Percentiles rank a stretch among this genome's conserved stretches.
Conservation (phyloP, 805 yeast species). For the Yamadazyma phyllophila region DNA sequence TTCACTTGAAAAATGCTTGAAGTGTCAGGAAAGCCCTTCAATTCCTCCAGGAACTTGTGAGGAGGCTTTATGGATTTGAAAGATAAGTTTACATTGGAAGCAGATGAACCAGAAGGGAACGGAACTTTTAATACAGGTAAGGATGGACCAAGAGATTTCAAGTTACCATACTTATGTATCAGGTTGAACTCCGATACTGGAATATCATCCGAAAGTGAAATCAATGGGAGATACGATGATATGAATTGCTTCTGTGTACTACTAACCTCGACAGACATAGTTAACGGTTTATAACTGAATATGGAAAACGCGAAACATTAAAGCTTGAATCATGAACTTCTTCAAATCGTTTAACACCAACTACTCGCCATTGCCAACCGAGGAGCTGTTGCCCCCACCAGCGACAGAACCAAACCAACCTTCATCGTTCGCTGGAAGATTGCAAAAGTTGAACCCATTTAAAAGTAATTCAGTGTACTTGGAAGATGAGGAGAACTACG, state of each 20-base stretch:
- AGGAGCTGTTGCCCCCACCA: conserved; percentile 41
- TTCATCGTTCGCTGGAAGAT: conserved; percentile 24
- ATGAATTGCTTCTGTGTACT: conserved; percentile 45
- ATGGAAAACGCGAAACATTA: neutral
- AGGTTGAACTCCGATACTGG: conserved; percentile 30
- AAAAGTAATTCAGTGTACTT: conserved; percentile 34
- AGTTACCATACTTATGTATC: conserved; percentile 26
- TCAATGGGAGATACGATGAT: conserved; percentile 46
- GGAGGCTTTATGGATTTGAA: conserved; percentile 75
- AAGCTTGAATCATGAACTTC: conserved; percentile 31
- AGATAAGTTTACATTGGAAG: conserved; percentile 21
- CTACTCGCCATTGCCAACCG: conserved; percentile 32
- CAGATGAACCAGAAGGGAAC: conserved; percentile 23
- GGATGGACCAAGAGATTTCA: conserved; percentile 43
- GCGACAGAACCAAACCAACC: conserved; percentile 23
- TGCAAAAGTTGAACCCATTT: conserved; percentile 41
- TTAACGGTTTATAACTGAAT: neutral
- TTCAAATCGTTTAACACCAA: conserved; percentile 30
- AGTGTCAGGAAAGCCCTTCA: conserved; percentile 22
- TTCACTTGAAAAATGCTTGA: conserved; percentile 40
- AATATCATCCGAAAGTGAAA: conserved; percentile 42
- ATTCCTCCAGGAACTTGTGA: conserved; percentile 46
- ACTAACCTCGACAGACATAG: conserved; percentile 13
- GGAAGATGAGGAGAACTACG: conserved; percentile 43
- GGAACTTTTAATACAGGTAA: conserved; percentile 44